Percentiles rank a stretch among this genome's conserved stretches.
These are phyloP conservation scores for Rosa hybrid DNA, from an alignment of 331 rosid genomes.

Conservation along the genomic window DNA sequence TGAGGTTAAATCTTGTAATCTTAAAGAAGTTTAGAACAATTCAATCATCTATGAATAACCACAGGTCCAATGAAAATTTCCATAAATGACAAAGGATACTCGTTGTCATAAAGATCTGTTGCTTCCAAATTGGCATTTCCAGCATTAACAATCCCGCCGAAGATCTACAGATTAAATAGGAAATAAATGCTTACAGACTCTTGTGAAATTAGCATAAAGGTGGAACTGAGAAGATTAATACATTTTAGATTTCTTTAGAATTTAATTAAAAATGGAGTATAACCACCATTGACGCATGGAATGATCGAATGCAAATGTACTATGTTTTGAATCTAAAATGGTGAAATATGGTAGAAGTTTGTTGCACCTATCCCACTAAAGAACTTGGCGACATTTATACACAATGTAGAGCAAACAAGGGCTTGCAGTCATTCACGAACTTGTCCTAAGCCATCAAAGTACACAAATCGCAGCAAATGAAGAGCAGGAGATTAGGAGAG, in stretches of 20 bases:
- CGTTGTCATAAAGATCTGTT: slow-evolving; percentile 67
- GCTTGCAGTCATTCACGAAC: neutral
- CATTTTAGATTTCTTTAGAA: neutral
- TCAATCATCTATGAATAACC: neutral
- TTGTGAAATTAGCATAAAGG: neutral
- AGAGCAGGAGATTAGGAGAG: neutral
- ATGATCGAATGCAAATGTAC: neutral
- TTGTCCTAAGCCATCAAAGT: neutral
- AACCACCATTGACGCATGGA: neutral
- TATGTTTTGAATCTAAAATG: neutral
- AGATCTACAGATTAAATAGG: slow-evolving; percentile 46
- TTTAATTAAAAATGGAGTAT: neutral
- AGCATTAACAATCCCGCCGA: slow-evolving; percentile 85
- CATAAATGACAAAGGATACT: slow-evolving; percentile 72
- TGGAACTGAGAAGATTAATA: neutral
- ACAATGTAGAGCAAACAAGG: neutral
- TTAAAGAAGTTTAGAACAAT: neutral
- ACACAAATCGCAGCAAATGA: neutral
- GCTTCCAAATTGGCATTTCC: slow-evolving; percentile 70
- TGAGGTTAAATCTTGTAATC: slow-evolving; percentile 5
- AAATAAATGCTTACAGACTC: slow-evolving; percentile 12
- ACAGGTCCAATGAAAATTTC: slow-evolving; percentile 18
- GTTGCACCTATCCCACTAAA: neutral
- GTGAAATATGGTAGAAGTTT: neutral
- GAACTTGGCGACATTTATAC: neutral